Evolutionary conservation across 2,329 filamentous ascomycete species (phyloP).

Genomic region (Sporothrix variecibatus): DNA sequence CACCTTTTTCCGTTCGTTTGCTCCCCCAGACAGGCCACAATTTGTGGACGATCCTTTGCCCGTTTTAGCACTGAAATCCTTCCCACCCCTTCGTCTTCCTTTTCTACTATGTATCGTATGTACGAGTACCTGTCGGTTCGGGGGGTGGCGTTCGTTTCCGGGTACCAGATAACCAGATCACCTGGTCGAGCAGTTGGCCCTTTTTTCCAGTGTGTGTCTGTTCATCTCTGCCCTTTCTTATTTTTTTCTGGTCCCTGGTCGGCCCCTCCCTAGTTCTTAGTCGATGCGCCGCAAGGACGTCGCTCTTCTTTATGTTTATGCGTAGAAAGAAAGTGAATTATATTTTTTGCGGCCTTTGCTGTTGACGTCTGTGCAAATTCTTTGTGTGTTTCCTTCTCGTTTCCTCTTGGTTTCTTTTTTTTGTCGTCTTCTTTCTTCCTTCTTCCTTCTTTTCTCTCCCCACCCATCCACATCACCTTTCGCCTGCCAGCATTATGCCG

Average conservation of each 20-base stretch:
- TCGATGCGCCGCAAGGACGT: background rate
- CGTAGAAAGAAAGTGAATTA: background rate
- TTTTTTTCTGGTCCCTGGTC: background rate
- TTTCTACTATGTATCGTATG: no score
- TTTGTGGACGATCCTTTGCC: background rate
- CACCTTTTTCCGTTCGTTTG: background rate
- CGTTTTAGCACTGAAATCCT: background rate
- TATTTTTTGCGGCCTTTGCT: background rate
- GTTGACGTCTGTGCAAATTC: no score
- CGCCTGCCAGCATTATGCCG: background rate
- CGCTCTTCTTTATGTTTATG: background rate
- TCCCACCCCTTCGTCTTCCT: background rate
- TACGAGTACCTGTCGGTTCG: background rate
- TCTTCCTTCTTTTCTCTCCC: background rate
- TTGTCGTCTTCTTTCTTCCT: background rate
- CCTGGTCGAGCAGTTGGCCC: background rate
- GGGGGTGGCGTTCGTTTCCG: background rate
- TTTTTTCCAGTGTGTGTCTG: no score
- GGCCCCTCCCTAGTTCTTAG: background rate
- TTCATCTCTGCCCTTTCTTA: no score
- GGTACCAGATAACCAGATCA: background rate
- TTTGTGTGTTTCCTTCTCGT: background rate
- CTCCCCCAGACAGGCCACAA: background rate
- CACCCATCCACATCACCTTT: background rate
- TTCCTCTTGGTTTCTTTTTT: background rate